Evolutionary conservation across 2,329 filamentous ascomycete species (phyloP).

Genomic region (Diaporthe eres): DNA sequence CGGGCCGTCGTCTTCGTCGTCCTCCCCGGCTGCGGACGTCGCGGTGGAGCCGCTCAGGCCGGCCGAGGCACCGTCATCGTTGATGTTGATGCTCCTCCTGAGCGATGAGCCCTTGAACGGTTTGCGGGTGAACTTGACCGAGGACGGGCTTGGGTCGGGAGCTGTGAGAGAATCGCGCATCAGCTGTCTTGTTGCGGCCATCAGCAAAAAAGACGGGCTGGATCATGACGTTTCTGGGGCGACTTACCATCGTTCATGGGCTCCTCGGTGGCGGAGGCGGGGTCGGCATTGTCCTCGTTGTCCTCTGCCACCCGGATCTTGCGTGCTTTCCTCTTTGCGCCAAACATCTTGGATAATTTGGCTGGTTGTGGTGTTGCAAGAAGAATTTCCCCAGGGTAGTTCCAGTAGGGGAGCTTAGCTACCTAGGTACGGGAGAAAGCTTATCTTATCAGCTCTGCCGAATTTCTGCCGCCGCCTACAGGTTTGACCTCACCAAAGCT

Average conservation of each 20-base stretch:
- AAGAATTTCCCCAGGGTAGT: background rate
- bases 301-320: constrained; percentile 81
- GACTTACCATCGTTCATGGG: constrained; percentile 56
- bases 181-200: constrained; percentile 49
- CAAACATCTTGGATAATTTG: constrained; percentile 65
- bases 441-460: constrained; percentile 46
- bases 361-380: background rate
- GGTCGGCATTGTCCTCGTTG: constrained; percentile 63
- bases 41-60: constrained; percentile 40
- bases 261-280: constrained; percentile 44
- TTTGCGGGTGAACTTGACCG: constrained; percentile 64
- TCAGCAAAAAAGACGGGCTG: constrained; percentile 44
- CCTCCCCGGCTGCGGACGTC: constrained; percentile 49
- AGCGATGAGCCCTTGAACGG: constrained; percentile 71
- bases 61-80: constrained; percentile 52
- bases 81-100: constrained; percentile 67
- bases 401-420: background rate
- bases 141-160: constrained; percentile 51
- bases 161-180: constrained; percentile 47
- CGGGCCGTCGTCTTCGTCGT: constrained; percentile 61
- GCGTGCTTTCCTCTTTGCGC: constrained; percentile 77
- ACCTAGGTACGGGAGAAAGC: background rate
- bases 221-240: background rate
- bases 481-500: constrained; percentile 40
- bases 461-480: constrained; percentile 39